Base-by-base conservation (phyloP, 1,139 yeast genomes). In the Taphrina confusa region DNA sequence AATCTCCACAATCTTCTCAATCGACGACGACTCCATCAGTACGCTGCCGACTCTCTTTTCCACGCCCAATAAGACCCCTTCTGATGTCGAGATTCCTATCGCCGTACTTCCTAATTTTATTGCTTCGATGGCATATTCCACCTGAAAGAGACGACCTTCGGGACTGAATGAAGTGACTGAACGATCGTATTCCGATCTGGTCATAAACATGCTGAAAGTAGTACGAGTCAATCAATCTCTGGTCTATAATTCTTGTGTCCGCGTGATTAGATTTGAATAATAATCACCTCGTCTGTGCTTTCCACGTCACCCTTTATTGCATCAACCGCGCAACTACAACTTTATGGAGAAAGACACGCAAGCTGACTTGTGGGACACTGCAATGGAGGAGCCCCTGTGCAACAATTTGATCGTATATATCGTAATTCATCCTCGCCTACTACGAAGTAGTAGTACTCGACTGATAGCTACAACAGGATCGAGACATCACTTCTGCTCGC, bases 131-230 rank as follows among this genome's bases (percentile, higher is more conserved):
- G 98, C 94, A 74, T 94, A 94, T 74, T 94, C 99, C 49, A 94
- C 99, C 76, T 94, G 99, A 76, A 94, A 94, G 65, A 94, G 79
- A 72, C 99, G 87, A 31, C 99, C 99, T 74, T 94, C 99, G 14
- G 99, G 99, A 0, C 97, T 91, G 75, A 94, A 94, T 5, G 98
- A 92, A 71, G 95, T 87, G 61, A 94, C 98, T 66, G 98, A 98
- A 75, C 99, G 87, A 73, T 94, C 99, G 75, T 94, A 94, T 79
- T 94, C 99, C 76, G 96, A 87, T 85, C 99, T 85, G 25, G 98
- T 94, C 69, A 94, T 82, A 76, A 94, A 94, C 99, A 92, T 92
- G 60, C 37, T 65, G 50, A 39, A 27, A 22, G 16, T 25, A n/a
- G 5, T 9, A 12, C 4, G 50, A 4, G 36, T 27, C 39, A 20